These are phyloP conservation scores for Niveomyces coronatus DNA, from an alignment of 2,329 filamentous ascomycete species.

Conservation along the genomic window DNA sequence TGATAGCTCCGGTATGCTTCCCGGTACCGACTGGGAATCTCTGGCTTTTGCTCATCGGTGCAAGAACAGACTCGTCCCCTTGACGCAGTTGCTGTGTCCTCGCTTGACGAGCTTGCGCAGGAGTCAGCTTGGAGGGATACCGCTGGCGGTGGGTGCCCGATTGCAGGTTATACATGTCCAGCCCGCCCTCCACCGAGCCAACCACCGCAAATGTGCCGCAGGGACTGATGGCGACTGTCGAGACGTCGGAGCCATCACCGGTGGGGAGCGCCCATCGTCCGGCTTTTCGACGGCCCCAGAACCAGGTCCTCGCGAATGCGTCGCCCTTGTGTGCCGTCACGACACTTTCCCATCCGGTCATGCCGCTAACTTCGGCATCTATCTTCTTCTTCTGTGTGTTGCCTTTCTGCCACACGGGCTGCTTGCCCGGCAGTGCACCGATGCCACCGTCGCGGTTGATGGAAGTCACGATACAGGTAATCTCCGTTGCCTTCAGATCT, in stretches of 20 bases:
- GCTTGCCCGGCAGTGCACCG: slow-evolving; percentile 68
- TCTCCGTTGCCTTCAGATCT: slow-evolving; percentile 78
- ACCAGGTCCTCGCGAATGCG: slow-evolving; percentile 84
- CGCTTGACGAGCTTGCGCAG: slow-evolving; percentile 66
- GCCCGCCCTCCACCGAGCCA: slow-evolving; percentile 69
- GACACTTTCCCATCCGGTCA: slow-evolving; percentile 94
- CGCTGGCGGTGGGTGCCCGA: slow-evolving; percentile 81
- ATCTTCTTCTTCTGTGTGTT: slow-evolving; percentile 50
- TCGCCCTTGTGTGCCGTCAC: slow-evolving; percentile 87
- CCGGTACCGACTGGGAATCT: slow-evolving; percentile 45
- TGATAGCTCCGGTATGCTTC: slow-evolving; percentile 72
- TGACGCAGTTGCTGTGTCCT: slow-evolving; percentile 54
- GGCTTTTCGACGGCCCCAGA: slow-evolving; percentile 90
- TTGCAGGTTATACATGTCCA: slow-evolving; percentile 96
- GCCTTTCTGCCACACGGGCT: slow-evolving; percentile 74
- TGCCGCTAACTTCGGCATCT: slow-evolving; percentile 61
- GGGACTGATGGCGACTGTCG: slow-evolving; percentile 77
- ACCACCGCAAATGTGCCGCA: slow-evolving; percentile 92
- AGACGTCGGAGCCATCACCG: slow-evolving; percentile 70
- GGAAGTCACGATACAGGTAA: slow-evolving; percentile 84
- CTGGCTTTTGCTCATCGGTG: slow-evolving; percentile 35
- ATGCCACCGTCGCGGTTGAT: slow-evolving; percentile 93
- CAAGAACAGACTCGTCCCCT: slow-evolving; percentile 45
- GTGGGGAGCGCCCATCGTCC: slow-evolving; percentile 90
- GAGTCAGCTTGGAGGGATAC: slow-evolving; percentile 72